A percentile compares a stretch with the other conserved stretches of the same genome.
Evolutionary conservation across 73 alveolate species (phyloP).

Genomic region (Paramecium sonneborni): DNA sequence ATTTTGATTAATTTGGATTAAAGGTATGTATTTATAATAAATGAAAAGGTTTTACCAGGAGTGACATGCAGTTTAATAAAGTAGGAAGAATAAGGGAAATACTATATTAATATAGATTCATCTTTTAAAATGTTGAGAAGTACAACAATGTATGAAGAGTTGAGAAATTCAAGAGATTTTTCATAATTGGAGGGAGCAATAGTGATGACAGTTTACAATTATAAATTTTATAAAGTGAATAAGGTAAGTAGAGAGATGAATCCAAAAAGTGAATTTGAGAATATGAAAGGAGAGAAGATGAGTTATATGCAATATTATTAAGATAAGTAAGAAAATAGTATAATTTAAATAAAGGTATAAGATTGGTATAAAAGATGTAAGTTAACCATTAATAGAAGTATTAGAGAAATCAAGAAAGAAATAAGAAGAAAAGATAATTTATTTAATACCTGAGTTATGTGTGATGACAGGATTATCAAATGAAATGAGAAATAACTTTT

Average conservation of each 20-base stretch:
- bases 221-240: slow-evolving; percentile 60
- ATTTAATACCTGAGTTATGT: slow-evolving; percentile 27
- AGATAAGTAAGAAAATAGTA: neutral
- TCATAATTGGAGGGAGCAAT: slow-evolving; percentile 47
- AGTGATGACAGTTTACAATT: slow-evolving; percentile 65
- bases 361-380: slow-evolving; percentile 62
- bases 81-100: neutral
- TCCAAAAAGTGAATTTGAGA: slow-evolving; percentile 29
- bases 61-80: neutral
- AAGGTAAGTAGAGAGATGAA: slow-evolving; percentile 58
- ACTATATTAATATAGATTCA: slow-evolving; percentile 24
- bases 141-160: neutral
- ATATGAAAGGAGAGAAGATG: slow-evolving; percentile 20
- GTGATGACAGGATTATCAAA: slow-evolving; percentile 86
- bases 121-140: slow-evolving; percentile 7
- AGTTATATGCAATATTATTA: slow-evolving; percentile 9
- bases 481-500: slow-evolving; percentile 88
- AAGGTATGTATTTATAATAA: neutral
- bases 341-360: neutral
- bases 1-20: slow-evolving; percentile 21
- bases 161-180: slow-evolving; percentile 28
- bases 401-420: slow-evolving; percentile 4
- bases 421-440: neutral
- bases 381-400: neutral
- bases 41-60: slow-evolving; percentile 21